Evolutionary conservation across 2,329 filamentous ascomycete genomes (phyloP).

Genomic region (Epichloe sibirici): DNA sequence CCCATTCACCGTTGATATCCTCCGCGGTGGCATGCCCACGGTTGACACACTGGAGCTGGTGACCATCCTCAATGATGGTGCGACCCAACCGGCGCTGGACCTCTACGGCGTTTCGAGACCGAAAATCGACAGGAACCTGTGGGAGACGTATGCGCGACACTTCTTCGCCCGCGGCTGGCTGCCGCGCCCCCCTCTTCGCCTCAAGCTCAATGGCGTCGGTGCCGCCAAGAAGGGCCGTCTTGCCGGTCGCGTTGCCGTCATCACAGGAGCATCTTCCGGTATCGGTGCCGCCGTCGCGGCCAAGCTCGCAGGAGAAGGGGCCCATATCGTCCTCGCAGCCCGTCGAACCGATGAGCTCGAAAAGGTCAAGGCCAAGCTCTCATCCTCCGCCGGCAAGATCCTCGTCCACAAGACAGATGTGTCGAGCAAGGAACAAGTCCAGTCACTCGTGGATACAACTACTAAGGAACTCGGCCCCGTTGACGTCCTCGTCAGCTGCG

Average conservation of each 20-base stretch:
- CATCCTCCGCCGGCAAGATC: slow-evolving; percentile 47
- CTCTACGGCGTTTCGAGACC: slow-evolving; percentile 46
- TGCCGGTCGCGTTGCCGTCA: slow-evolving; percentile 56
- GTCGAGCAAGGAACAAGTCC: slow-evolving; percentile 52
- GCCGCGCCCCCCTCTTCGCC: slow-evolving; percentile 44
- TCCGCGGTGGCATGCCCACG: slow-evolving; percentile 69
- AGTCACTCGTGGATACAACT: slow-evolving; percentile 48
- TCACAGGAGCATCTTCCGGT: slow-evolving; percentile 71
- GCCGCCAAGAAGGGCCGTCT: slow-evolving; percentile 40
- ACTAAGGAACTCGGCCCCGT: slow-evolving; percentile 54
- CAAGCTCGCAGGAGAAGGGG: slow-evolving; percentile 58
- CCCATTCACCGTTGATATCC: slow-evolving; percentile 65
- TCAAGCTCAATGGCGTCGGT: slow-evolving; percentile 16
- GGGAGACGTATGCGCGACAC: slow-evolving; percentile 68
- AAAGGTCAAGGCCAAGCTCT: slow-evolving; percentile 48
- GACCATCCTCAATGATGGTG: slow-evolving; percentile 60
- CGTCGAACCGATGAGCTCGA: slow-evolving; percentile 59
- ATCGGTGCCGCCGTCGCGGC: slow-evolving; percentile 65
- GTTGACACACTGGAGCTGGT: slow-evolving; percentile 59
- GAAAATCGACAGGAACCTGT: slow-evolving; percentile 55
- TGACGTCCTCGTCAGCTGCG: slow-evolving; percentile 69
- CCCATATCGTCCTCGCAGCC: slow-evolving; percentile 59
- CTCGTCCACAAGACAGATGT: slow-evolving; percentile 62
- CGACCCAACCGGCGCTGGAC: slow-evolving; percentile 48
- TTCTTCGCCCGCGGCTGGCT: slow-evolving; percentile 75